phyloP scores from a whole-genome alignment of 108 stramenopile species.

The Fragilariopsis cylindrus region DNA sequence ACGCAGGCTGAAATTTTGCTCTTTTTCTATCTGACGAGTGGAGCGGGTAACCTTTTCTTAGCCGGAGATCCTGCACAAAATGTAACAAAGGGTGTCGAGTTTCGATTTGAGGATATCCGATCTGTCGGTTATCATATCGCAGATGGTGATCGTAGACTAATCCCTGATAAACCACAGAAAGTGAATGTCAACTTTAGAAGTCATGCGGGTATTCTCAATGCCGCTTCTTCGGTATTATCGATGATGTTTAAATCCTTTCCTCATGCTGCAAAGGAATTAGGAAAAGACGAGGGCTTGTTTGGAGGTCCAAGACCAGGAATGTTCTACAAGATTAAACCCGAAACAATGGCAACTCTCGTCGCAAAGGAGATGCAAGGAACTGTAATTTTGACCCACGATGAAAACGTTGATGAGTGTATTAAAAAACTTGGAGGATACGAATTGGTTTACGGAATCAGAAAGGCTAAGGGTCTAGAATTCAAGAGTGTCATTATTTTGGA shows the following conservation, averaged over 20 bases:
- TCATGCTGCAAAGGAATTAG: conserved; percentile 41
- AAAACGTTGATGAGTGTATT: conserved; percentile 10
- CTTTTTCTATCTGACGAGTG: conserved; percentile 45
- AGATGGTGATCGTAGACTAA: conserved; percentile 25
- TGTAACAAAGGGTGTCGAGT: conserved; percentile 61
- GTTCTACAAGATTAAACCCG: conserved; percentile 27
- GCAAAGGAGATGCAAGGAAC: conserved; percentile 16
- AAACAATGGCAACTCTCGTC: conserved; percentile 18
- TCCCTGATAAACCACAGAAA: conserved; percentile 47
- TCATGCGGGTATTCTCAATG: conserved; percentile 54
- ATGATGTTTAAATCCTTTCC: conserved; percentile 45
- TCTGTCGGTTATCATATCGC: conserved; percentile 39
- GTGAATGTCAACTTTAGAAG: conserved; percentile 60
- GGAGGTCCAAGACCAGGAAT: conserved; percentile 53
- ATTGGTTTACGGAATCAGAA: conserved; percentile 49
- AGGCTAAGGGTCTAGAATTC: conserved; percentile 64
- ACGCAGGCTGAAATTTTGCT: conserved; percentile 52
- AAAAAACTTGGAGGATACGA: conserved; percentile 19
- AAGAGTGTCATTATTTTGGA: conserved; percentile 55
- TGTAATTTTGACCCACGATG: conserved; percentile 49
- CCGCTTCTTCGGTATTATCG: conserved; percentile 43
- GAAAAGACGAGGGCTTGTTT: conserved; percentile 49
- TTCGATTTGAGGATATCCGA: conserved; percentile 64
- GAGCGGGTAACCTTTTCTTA: conserved; percentile 46
- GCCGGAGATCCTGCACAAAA: conserved; percentile 68